Evolutionary conservation across 192 early-diverging fungal genomes (phyloP).

Genomic region (Backusella luteola): DNA sequence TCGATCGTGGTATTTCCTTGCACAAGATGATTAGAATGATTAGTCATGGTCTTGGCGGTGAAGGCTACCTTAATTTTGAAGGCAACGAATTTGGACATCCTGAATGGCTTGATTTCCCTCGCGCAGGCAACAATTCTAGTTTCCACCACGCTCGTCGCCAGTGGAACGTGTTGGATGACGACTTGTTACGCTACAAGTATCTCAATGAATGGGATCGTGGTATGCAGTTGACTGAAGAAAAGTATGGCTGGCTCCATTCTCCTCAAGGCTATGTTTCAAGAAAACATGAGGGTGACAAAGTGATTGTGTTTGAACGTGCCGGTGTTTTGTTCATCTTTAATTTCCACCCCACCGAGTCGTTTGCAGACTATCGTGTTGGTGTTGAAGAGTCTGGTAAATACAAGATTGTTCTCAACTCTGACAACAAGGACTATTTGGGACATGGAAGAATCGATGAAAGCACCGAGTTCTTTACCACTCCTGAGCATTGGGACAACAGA

Average conservation of each 20-base stretch:
- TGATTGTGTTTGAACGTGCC: slow-evolving; percentile 91
- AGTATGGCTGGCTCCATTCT: slow-evolving; percentile 66
- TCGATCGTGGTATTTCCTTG: slow-evolving; percentile 91
- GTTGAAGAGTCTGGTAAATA: slow-evolving; percentile 69
- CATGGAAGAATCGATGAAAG: slow-evolving; percentile 70
- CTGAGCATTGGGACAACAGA: slow-evolving; percentile 69
- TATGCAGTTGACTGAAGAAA: slow-evolving; percentile 78
- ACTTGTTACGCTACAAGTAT: slow-evolving; percentile 88
- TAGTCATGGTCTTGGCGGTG: slow-evolving; percentile 88
- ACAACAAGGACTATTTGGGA: slow-evolving; percentile 75
- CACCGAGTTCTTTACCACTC: slow-evolving; percentile 68
- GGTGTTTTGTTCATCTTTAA: slow-evolving; percentile 93
- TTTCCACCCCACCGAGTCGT: slow-evolving; percentile 85
- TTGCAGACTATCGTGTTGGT: slow-evolving; percentile 87
- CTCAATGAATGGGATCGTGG: slow-evolving; percentile 86
- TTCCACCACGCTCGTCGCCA: slow-evolving; percentile 96
- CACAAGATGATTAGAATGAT: slow-evolving; percentile 97
- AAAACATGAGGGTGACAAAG: slow-evolving; percentile 91
- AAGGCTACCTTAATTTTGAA: slow-evolving; percentile 96
- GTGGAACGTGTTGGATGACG: slow-evolving; percentile 92
- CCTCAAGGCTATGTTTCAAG: slow-evolving; percentile 78
- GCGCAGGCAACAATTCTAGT: slow-evolving; percentile 83
- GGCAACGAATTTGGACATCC: slow-evolving; percentile 99
- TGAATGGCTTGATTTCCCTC: slow-evolving; percentile 99
- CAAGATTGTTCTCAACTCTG: slow-evolving; percentile 75